Conservation (phyloP, 2,329 filamentous ascomycete species). For the Apiospora koreana region DNA sequence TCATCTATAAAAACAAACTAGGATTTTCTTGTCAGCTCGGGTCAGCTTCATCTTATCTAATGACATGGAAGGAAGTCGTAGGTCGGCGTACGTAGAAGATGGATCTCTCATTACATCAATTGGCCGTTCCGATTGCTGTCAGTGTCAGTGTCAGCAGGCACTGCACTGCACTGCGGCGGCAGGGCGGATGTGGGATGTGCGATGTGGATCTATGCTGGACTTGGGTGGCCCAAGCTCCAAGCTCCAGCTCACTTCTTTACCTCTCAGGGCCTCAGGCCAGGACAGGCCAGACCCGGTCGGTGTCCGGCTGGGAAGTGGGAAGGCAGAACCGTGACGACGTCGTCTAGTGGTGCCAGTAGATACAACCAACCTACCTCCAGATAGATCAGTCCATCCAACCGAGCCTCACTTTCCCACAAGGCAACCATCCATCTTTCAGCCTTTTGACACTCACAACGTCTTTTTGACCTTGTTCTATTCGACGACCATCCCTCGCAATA, state of each 20-base stretch:
- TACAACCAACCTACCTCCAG: no score
- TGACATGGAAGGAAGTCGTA: no score
- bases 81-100: no score
- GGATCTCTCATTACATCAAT: no score
- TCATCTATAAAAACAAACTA: neutral
- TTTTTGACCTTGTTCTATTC: neutral
- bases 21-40: neutral
- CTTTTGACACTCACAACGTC: neutral
- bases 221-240: conserved; percentile 1
- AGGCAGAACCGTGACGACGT: conserved; percentile 21
- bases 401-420: neutral
- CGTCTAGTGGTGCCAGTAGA: conserved; percentile 1
- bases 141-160: no score
- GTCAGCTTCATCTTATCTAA: no score
- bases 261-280: neutral
- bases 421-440: neutral
- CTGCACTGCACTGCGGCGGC: no score
- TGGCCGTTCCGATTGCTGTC: no score
- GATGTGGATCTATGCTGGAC: neutral
- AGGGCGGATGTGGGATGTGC: no score
- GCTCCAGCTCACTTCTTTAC: neutral
- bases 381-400: neutral
- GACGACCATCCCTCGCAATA: neutral
- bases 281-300: neutral
- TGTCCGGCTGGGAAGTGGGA: neutral